phyloP scores from a whole-genome alignment of 208 protist species.

The Acanthamoeba rhysodes region DNA sequence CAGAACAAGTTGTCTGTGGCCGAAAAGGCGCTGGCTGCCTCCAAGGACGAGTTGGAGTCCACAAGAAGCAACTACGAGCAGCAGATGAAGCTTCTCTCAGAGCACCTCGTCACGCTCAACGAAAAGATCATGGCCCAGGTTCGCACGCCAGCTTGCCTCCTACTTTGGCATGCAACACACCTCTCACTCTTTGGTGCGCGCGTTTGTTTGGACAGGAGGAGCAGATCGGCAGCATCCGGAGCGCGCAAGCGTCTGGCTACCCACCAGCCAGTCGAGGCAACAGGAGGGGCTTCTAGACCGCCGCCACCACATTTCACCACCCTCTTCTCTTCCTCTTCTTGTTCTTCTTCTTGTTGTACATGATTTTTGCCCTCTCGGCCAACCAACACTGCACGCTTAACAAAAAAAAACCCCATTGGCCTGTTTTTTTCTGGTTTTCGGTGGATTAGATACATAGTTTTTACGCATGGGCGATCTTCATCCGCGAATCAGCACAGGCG shows the following conservation, averaged over 20 bases:
- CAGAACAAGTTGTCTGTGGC: conserved; percentile 38
- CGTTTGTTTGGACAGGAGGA: not conserved
- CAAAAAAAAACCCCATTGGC: no score
- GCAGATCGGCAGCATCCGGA: conserved; percentile 19
- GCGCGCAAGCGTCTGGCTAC: conserved; percentile 26
- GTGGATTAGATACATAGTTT: no score
- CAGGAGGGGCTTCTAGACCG: conserved; percentile 11
- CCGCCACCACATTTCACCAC: no score
- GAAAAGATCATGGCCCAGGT: conserved; percentile 69
- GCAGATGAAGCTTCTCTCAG: conserved; percentile 60
- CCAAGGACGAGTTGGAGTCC: conserved; percentile 63
- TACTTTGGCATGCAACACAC: no score
- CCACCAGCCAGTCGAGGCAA: conserved; percentile 1
- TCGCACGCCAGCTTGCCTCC: no score
- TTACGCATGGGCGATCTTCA: no score
- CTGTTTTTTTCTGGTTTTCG: no score
- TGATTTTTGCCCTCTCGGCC: no score
- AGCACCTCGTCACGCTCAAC: conserved; percentile 62
- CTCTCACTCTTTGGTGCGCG: not conserved
- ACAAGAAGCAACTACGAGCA: conserved; percentile 10
- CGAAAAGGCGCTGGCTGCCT: conserved; percentile 37
- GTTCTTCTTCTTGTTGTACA: not conserved
- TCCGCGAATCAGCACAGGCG: not conserved
- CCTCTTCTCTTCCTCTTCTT: not conserved
- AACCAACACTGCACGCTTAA: no score